Conservation (phyloP, 73 alveolate genomes). For the Paramecium biaurelia region DNA sequence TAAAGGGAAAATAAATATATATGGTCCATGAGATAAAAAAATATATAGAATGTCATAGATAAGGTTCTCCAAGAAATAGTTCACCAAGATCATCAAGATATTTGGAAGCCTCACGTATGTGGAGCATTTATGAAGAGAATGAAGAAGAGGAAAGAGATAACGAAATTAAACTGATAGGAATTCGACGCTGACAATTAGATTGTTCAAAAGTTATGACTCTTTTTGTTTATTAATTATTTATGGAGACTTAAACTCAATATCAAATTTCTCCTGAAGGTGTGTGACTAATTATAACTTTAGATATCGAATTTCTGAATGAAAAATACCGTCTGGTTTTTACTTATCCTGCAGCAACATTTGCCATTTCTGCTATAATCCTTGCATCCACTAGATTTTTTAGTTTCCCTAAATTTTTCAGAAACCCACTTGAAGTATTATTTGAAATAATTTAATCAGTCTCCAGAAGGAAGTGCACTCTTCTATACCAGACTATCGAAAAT, state of each 20-base stretch:
- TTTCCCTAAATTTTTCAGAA: not conserved
- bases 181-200: not conserved
- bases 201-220: not conserved
- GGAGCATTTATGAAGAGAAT: slow-evolving; percentile 19
- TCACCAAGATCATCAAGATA: slow-evolving; percentile 15
- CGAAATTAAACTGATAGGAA: not conserved
- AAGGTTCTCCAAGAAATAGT: slow-evolving; percentile 30
- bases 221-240: slow-evolving; percentile 15
- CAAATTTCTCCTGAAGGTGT: slow-evolving; percentile 4
- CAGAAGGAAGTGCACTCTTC: not conserved
- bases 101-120: slow-evolving; percentile 8
- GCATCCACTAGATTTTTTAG: not conserved
- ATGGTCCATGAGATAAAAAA: not conserved
- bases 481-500: not conserved
- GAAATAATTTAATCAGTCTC: not conserved
- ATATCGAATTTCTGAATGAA: not conserved
- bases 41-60: not conserved
- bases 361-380: not conserved
- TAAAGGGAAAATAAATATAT: not conserved
- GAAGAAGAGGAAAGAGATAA: slow-evolving; percentile 13
- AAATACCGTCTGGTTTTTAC: not conserved
- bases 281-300: not conserved
- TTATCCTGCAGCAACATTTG: not conserved
- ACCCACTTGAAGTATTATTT: not conserved
- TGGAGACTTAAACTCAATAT: slow-evolving; percentile 1